phyloP scores from a whole-genome alignment of 352 stramenopile species.

The Phytopythium delawarense region DNA sequence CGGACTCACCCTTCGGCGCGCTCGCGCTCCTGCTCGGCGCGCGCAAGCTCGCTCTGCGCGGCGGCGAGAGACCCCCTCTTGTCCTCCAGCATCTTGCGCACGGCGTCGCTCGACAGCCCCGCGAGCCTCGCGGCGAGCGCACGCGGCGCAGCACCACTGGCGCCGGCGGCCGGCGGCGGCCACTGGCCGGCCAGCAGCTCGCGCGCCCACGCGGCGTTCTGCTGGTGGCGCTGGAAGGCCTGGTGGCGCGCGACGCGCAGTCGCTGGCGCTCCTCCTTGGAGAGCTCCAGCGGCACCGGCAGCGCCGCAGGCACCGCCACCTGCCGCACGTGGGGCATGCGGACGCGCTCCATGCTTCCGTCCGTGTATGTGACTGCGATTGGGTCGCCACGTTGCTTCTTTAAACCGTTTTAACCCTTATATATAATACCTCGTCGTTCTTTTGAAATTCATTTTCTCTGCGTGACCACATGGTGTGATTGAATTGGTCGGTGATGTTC shows the following conservation, averaged over 20 bases:
- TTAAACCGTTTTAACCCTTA: too few relatives aligned
- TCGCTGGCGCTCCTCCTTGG: conserved; percentile 39
- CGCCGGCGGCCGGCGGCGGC: neutral
- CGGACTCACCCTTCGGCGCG: conserved; percentile 10
- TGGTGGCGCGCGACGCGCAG: conserved; percentile 45
- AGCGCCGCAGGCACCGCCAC: conserved; percentile 32
- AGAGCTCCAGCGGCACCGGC: conserved; percentile 31
- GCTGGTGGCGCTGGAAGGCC: conserved; percentile 55
- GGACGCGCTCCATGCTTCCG: conserved; percentile 2
- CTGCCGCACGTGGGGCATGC: conserved; percentile 16
- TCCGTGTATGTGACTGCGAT: too few relatives aligned
- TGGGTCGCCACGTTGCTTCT: too few relatives aligned
- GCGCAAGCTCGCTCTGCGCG: conserved; percentile 15
- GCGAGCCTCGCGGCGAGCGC: conserved; percentile 4
- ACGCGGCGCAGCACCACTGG: neutral
- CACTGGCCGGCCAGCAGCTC: conserved; percentile 22
- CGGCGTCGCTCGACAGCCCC: conserved; percentile 9
- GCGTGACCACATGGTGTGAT: too few relatives aligned
- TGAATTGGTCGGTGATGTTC: too few relatives aligned
- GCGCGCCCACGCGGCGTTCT: conserved; percentile 56
- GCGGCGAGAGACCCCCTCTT: conserved; percentile 12
- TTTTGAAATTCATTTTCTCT: too few relatives aligned
- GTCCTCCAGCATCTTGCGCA: conserved; percentile 14
- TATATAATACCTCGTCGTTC: too few relatives aligned
- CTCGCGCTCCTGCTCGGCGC: conserved; percentile 16